Evolutionary conservation across 2,329 filamentous ascomycete species (phyloP), one percentile per base, ranked within the genome.

Genomic region (Neurospora sp.): DNA sequence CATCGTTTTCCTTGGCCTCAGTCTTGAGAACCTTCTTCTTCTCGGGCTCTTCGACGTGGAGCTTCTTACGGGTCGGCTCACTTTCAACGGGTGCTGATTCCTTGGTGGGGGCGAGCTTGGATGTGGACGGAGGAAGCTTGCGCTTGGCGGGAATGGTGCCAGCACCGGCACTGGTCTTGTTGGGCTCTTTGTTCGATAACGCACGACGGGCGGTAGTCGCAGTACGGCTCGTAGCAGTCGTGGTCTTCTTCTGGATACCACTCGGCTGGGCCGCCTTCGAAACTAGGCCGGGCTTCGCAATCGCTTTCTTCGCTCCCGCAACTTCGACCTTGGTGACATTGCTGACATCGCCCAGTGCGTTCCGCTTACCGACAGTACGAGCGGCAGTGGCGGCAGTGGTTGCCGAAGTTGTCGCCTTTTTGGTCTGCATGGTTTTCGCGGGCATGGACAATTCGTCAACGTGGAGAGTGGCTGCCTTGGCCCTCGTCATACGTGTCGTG

Each of bases 311-410:
- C 75, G 86, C 88, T 70, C 92, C 91, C 73, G 85, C 83, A 6
- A 81, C 84, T 69, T 92, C 91, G 67, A 86, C 86, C 81, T 97
- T 98, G 76, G 89, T 89, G 73, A 97, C 91, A 82, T 99, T 99
- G 87, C 93, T 98, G 76, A 97, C 91, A 83, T 99, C 96, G 71
- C 92, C 93, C 43, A 99, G 87, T 67, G 93, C 94, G 76, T 91
- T 88, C 78, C 96, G 93, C 83, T 92, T 96, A 78, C 91, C 87
- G 52, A 9, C 52, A 70, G 80, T 80, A 19, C 72, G 69, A 58
- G 71, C 72, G 46, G 69, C 73, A 68, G 68, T 69, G 67, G 84
- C 80, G 76, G 84, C 72, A 81, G 84, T 80, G 68, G 83, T 82
- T 70, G 80, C 79, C 74, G 81, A 84, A 67, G 83, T 80, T 38